Conservation (phyloP, 495 filamentous ascomycete genomes). For the Daldinia caldariorum region DNA sequence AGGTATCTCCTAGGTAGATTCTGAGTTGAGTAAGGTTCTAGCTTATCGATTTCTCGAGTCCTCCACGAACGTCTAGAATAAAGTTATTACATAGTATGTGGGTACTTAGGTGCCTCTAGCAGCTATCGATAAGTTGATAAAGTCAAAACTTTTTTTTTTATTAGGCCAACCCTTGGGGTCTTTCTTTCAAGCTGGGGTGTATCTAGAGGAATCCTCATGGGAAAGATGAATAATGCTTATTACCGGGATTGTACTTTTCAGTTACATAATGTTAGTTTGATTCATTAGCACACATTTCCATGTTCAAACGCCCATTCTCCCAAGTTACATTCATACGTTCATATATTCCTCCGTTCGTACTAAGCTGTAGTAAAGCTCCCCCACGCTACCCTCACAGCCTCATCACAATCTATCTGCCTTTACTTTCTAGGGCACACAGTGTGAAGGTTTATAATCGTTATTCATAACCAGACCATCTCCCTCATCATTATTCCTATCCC, state of each 20-base stretch:
- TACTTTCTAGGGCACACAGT: not conserved
- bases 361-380: not conserved
- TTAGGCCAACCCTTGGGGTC: constrained; percentile 34
- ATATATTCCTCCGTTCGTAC: not conserved
- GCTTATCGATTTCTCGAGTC: constrained; percentile 5
- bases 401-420: not conserved
- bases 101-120: constrained; percentile 4
- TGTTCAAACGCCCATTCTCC: not conserved
- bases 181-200: not conserved
- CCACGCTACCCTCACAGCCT: not conserved
- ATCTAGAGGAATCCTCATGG: not conserved
- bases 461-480: not conserved
- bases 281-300: not conserved
- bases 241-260: not conserved
- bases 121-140: not conserved
- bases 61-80: constrained; percentile 21
- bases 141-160: constrained; percentile 1
- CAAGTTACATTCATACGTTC: not conserved
- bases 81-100: no score
- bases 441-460: not conserved
- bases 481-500: not conserved
- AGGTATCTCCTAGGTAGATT: no score
- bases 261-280: constrained; percentile 3
- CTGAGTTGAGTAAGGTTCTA: no score
- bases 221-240: not conserved